Base-by-base conservation (phyloP, 176 grass and related monocot genomes). In the Eleusine indica region DNA sequence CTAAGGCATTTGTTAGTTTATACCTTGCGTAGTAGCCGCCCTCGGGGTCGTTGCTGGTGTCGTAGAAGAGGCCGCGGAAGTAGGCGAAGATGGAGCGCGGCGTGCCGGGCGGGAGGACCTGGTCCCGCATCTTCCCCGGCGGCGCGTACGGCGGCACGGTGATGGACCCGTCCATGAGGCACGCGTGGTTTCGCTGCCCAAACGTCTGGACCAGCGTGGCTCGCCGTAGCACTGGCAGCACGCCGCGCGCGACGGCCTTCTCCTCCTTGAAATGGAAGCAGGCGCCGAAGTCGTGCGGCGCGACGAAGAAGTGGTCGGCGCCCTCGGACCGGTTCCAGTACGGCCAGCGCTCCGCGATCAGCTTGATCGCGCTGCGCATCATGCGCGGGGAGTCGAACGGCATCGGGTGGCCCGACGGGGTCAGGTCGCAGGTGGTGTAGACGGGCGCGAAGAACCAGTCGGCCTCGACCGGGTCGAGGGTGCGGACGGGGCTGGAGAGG, bases 251-350 rank as follows among this genome's bases (percentile, higher is more conserved):
- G 3, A 82, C 17, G 19, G 85, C 85, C 29, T 46, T 69, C 35
- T 60, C 78, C 73, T 80, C 89, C 70, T 78, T 49, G 28, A 88
- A 91, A 18, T 91, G 90, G 82, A 91, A 88, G 86, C 90, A 91
- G 3, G 91, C 84, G 0, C 91, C 91, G 3, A 87, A 92, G 74
- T 88, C 86, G 77, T 91, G 90, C 0, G 86, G 90, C 39, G 78
- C 19, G 0, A 91, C 56, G 68, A 81, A 86, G 88, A 92, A 89
- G 40, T 92, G 87, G 37, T 87, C 80, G 53, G 87, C 77, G 19
- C 91, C 91, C 32, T 90, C 81, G 0, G 91, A 84, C 4, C 91
- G 25, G 70, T 93, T 93, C 91, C 91, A 93, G 73, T 93, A 93
- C 4, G 91, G 81, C 91, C 91, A 93, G 0, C 47, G 46, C 10